Evolutionary conservation across 352 stramenopile species (phyloP), one percentile per base, ranked within the genome.

Genomic region (Phytophthora ohioensis): DNA sequence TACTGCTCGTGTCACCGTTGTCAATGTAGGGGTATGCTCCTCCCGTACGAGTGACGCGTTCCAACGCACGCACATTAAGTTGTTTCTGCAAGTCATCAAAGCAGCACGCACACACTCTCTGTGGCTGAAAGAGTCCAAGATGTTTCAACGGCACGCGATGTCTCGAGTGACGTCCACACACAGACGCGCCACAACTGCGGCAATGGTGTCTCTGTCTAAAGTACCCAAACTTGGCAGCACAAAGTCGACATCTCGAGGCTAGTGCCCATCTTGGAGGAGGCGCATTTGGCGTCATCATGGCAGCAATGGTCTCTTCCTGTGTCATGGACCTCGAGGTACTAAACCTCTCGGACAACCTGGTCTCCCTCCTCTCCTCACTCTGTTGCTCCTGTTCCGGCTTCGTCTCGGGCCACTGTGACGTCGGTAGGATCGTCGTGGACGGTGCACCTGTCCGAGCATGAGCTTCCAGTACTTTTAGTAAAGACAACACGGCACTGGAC

Each of bases 161-260:
- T 35, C 79, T 78, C 4, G 82, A 93, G 69, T 94, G 90, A 32
- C 71, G 71, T n/a, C 81, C 75, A 64, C 90, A 97, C 3, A 95
- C 88, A 1, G 90, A 91, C 36, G 88, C 73, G 5, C 90, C 90
- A 56, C 90, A 97, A 64, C 87, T 91, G 39, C 90, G 73, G 67
- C 90, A 97, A 62, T 97, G 90, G 67, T 97, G 90, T 30, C 88
- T 82, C 21, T 81, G 81, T 64, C 80, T 79, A 21, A 97, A 84
- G 63, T 95, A 88, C 3, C 82, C 81, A 52, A 97, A 97, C 59
- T 87, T 90, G 15, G 64, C 73, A 10, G 80, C 67, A 73, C 91
- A 97, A 31, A 91, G 64, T 42, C 87, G 59, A 69, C 91, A 97
- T 32, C 64, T 71, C 41, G 79, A 79, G 12, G 64, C 71, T 8